Conservation (phyloP, 1,284 basidiomycete genomes). For the Microbotryomycetes sp. region DNA sequence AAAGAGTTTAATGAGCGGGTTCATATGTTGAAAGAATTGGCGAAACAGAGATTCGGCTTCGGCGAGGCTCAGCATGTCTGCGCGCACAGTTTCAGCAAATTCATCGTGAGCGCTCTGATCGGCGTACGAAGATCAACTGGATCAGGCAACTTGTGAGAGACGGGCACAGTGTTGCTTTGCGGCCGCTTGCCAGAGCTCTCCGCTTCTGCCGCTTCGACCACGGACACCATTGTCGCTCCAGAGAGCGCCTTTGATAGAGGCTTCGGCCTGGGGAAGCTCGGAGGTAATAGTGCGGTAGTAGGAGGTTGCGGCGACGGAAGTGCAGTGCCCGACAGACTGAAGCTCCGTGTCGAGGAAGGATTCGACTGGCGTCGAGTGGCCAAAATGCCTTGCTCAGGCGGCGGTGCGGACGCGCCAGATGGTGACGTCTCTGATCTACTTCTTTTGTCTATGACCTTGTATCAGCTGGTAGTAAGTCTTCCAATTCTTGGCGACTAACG, state of each 20-base stretch:
- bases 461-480: not conserved
- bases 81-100: constrained; percentile 11
- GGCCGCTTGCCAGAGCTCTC: not conserved
- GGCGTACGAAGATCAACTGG: not conserved
- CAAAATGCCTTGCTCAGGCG: not conserved
- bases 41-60: constrained; percentile 10
- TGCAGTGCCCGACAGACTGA: not conserved
- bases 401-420: not conserved
- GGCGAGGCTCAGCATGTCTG: constrained; percentile 9
- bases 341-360: too few relatives aligned
- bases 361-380: too few relatives aligned
- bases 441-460: not conserved
- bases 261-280: not conserved
- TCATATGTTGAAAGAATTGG: constrained; percentile 62
- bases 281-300: not conserved
- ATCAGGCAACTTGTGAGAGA: not conserved
- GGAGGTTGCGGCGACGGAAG: not conserved
- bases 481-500: not conserved
- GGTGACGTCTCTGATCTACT: not conserved
- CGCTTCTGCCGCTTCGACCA: not conserved
- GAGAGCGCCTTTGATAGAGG: not conserved
- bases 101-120: not conserved
- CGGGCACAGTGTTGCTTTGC: not conserved
- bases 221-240: not conserved
- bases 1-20: constrained; percentile 75